A percentile compares a stretch with the other conserved stretches of the same genome.
These are phyloP conservation scores for Leccinum proliferum DNA, from an alignment of 1,284 basidiomycete genomes.

Conservation along the genomic window DNA sequence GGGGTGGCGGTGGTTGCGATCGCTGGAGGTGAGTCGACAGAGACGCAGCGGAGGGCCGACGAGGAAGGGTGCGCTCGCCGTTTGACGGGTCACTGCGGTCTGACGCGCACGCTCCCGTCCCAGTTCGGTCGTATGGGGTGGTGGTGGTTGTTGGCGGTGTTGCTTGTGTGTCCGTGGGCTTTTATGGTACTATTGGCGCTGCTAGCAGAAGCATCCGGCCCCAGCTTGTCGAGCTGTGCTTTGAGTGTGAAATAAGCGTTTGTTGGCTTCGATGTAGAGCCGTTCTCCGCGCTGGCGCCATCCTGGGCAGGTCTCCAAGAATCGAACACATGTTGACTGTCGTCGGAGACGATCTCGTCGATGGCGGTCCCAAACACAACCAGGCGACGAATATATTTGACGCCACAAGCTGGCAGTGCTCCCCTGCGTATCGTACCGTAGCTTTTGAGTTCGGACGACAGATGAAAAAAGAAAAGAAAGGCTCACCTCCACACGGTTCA, in stretches of 20 bases:
- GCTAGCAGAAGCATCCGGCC: slow-evolving; percentile 17
- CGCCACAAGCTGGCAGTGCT: no score
- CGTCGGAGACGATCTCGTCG: no score
- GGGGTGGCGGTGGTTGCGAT: slow-evolving; percentile 25
- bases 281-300: slow-evolving; percentile 18
- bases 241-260: slow-evolving; percentile 57
- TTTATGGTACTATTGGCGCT: not conserved
- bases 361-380: no score
- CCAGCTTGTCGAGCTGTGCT: slow-evolving; percentile 47
- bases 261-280: slow-evolving; percentile 23
- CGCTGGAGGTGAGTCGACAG: slow-evolving; percentile 34
- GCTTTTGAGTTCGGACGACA: no score
- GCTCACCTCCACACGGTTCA: no score
- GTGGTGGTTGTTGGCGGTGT: slow-evolving; percentile 1
- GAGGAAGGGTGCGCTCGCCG: slow-evolving; percentile 18
- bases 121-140: slow-evolving; percentile 34
- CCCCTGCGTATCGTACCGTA: no score
- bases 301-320: slow-evolving; percentile 10
- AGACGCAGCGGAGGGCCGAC: slow-evolving; percentile 28
- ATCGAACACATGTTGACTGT: no score
- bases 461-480: no score
- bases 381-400: no score
- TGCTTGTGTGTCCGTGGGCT: not conserved
- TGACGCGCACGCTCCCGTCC: slow-evolving; percentile 56
- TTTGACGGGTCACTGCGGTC: slow-evolving; percentile 30